Evolutionary conservation across 139 green algal species (phyloP).

Genomic region (Asterochloris erici): DNA sequence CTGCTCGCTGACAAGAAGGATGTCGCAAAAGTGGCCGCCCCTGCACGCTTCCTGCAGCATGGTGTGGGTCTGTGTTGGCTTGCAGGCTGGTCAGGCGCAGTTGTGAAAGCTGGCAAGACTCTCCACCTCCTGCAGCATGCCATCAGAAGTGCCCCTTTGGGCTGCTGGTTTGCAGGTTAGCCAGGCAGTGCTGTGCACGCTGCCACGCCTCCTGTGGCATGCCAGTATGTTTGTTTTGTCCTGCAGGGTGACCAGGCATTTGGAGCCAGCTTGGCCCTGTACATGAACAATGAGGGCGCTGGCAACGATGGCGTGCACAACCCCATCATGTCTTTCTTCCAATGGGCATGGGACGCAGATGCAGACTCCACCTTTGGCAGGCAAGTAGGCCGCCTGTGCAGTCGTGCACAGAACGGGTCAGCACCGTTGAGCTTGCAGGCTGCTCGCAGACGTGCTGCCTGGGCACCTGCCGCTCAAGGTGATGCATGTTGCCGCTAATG

Average conservation of each 20-base stretch:
- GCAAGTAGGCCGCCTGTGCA: neutral
- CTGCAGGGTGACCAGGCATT: neutral
- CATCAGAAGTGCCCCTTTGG: too few relatives aligned
- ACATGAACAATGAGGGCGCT: constrained; percentile 9
- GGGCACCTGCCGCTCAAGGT: too few relatives aligned
- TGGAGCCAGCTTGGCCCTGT: constrained; percentile 1
- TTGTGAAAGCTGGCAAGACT: too few relatives aligned
- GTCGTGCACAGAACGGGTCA: neutral
- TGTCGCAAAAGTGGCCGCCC: too few relatives aligned
- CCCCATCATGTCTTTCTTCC: constrained; percentile 12
- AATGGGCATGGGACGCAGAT: constrained; percentile 19
- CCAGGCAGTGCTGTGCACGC: neutral
- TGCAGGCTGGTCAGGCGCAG: neutral
- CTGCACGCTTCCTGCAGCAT: too few relatives aligned
- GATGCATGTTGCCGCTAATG: too few relatives aligned
- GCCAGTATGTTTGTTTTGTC: neutral
- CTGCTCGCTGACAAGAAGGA: too few relatives aligned
- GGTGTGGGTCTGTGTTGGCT: too few relatives aligned
- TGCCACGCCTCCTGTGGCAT: neutral
- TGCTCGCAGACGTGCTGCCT: too few relatives aligned
- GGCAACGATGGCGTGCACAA: constrained; percentile 6
- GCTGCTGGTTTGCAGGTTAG: neutral
- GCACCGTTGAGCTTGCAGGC: neutral
- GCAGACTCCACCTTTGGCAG: neutral
- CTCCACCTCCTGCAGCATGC: too few relatives aligned